Percentiles rank a stretch among this genome's conserved stretches.
phyloP scores from a whole-genome alignment of 1,284 basidiomycete genomes.

The Marasmius oreades region DNA sequence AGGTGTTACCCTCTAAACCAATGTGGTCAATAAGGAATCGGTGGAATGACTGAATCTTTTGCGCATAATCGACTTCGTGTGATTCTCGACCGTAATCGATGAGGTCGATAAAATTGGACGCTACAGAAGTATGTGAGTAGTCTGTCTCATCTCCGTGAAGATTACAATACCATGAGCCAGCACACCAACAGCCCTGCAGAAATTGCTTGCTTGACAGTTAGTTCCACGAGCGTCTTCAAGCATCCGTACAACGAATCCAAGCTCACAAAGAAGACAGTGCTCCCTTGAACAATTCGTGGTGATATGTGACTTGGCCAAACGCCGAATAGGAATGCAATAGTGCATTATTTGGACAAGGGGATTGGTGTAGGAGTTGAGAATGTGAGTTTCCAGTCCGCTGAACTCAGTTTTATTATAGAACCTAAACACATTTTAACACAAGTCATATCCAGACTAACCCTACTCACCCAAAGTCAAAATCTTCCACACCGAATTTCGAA shows the following conservation, averaged over 20 bases:
- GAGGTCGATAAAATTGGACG: constrained; percentile 81
- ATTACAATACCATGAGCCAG: constrained; percentile 72
- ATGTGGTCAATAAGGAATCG: constrained; percentile 88
- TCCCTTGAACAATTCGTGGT: constrained; percentile 84
- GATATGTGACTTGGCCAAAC: constrained; percentile 88
- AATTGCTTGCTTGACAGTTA: constrained; percentile 97
- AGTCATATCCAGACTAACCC: neutral
- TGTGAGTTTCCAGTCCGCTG: constrained; percentile 96
- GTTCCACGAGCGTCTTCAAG: constrained; percentile 91
- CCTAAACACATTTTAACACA: constrained; percentile 35
- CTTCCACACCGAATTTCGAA: constrained; percentile 97
- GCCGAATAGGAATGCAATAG: constrained; percentile 77
- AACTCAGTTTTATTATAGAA: constrained; percentile 90
- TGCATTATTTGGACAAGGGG: constrained; percentile 88
- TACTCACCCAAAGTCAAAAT: constrained; percentile 93
- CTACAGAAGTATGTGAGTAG: constrained; percentile 23
- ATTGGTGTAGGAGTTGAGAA: constrained; percentile 97
- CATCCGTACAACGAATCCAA: constrained; percentile 95
- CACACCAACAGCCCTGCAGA: constrained; percentile 88
- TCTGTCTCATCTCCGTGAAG: neutral
- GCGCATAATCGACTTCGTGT: constrained; percentile 72
- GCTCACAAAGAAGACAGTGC: constrained; percentile 92
- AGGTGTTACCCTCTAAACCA: constrained; percentile 63
- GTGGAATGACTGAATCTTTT: constrained; percentile 93
- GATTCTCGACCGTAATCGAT: constrained; percentile 85